Evolutionary conservation across 129 eudicot genomes (phyloP).

Genomic region (Saussurea involucrata): DNA sequence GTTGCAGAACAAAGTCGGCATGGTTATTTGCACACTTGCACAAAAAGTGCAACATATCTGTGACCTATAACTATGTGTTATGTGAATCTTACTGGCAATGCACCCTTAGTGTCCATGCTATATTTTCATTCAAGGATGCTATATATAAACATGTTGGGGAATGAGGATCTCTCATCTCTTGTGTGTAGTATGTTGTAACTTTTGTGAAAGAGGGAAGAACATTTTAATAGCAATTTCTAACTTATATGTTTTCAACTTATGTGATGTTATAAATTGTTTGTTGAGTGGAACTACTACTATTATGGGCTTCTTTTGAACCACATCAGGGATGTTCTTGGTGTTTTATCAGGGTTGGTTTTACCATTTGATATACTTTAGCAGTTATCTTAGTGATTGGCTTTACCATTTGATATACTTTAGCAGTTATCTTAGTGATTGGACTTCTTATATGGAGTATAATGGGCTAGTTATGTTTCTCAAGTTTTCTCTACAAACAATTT

Average conservation of each 20-base stretch:
- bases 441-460: neutral
- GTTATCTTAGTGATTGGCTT: neutral
- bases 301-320: neutral
- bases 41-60: neutral
- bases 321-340: neutral
- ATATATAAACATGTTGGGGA: neutral
- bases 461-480: neutral
- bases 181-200: neutral
- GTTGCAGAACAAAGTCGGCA: neutral
- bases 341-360: neutral
- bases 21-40: neutral
- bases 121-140: neutral
- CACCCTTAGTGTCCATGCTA: neutral
- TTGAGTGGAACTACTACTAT: neutral
- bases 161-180: neutral
- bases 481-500: neutral
- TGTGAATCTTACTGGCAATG: neutral
- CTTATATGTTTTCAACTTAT: neutral
- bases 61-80: neutral
- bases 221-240: neutral
- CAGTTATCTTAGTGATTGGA: neutral
- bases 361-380: neutral
- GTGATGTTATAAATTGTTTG: neutral
- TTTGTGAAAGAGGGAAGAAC: neutral
- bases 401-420: neutral